A percentile compares a stretch with the other conserved stretches of the same genome.
Conservation (phyloP, 192 early-diverging fungal species). For the Gaertneriomyces semiglobifer region DNA sequence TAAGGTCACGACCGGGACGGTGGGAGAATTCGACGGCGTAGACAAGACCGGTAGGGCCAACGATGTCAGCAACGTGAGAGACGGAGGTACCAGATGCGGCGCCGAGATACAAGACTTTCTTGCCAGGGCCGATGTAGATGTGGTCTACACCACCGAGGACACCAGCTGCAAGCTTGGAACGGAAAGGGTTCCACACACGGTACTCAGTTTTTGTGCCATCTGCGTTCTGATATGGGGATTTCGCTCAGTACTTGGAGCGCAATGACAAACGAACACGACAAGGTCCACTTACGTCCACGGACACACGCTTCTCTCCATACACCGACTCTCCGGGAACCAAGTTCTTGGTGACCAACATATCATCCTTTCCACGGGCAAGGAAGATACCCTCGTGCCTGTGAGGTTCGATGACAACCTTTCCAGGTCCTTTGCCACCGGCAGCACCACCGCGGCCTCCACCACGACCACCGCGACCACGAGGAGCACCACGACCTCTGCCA, state of each 20-base stretch:
- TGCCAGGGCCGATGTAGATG: constrained; percentile 90
- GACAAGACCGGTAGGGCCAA: constrained; percentile 92
- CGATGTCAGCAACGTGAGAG: constrained; percentile 95
- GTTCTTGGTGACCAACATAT: constrained; percentile 97
- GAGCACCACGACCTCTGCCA: constrained; percentile 48
- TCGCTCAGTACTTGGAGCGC: constrained; percentile 9
- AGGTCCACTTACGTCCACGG: constrained; percentile 75
- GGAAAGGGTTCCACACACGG: constrained; percentile 99
- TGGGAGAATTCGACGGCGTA: constrained; percentile 99
- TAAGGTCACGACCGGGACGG: constrained; percentile 96
- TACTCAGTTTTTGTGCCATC: constrained; percentile 97
- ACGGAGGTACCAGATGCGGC: constrained; percentile 93
- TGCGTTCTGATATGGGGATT: constrained; percentile 44
- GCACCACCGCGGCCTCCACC: constrained; percentile 60
- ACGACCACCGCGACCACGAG: constrained; percentile 57
- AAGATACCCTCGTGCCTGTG: constrained; percentile 96
- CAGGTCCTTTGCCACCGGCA: constrained; percentile 81
- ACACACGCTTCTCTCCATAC: constrained; percentile 98
- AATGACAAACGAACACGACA: background rate
- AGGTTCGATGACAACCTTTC: constrained; percentile 95
- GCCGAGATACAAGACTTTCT: constrained; percentile 97
- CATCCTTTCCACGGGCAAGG: constrained; percentile 98
- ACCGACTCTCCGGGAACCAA: constrained; percentile 94
- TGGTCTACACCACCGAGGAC: constrained; percentile 94
- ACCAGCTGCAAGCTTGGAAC: constrained; percentile 97